phyloP scores from a whole-genome alignment of 768 basidiomycete genomes.

The Mycena capillaripes region DNA sequence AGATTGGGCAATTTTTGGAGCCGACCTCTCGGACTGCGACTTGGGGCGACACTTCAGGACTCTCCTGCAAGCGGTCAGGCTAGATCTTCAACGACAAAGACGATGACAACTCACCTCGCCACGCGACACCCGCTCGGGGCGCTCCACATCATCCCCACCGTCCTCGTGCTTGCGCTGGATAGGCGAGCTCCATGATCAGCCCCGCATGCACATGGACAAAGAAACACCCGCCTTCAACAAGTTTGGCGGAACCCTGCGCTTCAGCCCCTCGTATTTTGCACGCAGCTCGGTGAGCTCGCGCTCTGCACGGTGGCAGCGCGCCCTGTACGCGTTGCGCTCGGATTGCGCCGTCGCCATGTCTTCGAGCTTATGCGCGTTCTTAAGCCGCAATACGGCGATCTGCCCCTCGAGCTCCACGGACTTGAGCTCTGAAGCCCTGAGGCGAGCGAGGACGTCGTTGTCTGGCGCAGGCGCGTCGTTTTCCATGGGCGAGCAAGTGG shows the following conservation, averaged over 20 bases:
- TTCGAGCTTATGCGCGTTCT: background rate
- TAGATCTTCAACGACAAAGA: background rate
- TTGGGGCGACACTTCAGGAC: too few relatives aligned
- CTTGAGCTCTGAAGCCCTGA: constrained; percentile 10
- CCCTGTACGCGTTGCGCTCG: background rate
- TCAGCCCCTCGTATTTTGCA: background rate
- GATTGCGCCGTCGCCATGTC: background rate
- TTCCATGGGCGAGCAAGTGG: too few relatives aligned
- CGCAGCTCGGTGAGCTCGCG: background rate
- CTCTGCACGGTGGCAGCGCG: background rate
- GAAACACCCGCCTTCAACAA: background rate
- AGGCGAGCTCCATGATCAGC: background rate
- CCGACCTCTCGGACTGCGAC: background rate
- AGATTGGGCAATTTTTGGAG: background rate
- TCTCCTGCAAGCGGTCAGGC: background rate
- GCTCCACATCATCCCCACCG: background rate
- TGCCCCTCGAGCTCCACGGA: constrained; percentile 73
- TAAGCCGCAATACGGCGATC: background rate
- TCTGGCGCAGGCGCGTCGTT: background rate
- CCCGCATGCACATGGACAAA: background rate
- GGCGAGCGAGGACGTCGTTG: background rate
- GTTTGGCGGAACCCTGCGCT: background rate
- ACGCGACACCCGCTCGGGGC: background rate
- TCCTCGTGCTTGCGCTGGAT: background rate
- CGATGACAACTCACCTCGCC: background rate